phyloP scores from a whole-genome alignment of 257 asterid genomes.

The Solanum paucissectum region DNA sequence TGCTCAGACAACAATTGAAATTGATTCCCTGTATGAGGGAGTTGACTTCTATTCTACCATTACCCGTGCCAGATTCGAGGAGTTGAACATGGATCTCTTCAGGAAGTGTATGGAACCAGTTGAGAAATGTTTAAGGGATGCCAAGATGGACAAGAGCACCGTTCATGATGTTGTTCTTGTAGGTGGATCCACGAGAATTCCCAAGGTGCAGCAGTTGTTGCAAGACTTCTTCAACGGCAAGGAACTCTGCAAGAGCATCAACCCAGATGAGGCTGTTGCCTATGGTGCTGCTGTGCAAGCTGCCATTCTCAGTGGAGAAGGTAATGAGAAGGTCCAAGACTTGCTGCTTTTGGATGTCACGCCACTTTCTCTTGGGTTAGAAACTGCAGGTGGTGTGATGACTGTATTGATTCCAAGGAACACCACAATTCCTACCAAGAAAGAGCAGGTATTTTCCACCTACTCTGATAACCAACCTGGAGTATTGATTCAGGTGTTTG shows the following conservation, averaged over 20 bases:
- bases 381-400: constrained; percentile 37
- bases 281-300: constrained; percentile 40
- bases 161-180: constrained; percentile 57
- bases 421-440: constrained; percentile 31
- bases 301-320: constrained; percentile 33
- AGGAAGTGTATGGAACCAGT: constrained; percentile 86
- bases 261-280: constrained; percentile 37
- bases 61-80: constrained; percentile 72
- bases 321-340: constrained; percentile 31
- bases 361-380: constrained; percentile 26
- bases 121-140: constrained; percentile 85
- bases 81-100: constrained; percentile 70
- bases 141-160: constrained; percentile 79
- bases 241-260: constrained; percentile 38
- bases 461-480: constrained; percentile 38
- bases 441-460: constrained; percentile 34
- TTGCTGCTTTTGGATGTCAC: constrained; percentile 25
- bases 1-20: constrained; percentile 77
- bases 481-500: constrained; percentile 29
- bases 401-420: constrained; percentile 28
- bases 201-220: constrained; percentile 30
- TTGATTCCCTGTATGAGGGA: constrained; percentile 67
- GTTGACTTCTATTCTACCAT: constrained; percentile 74
- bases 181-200: constrained; percentile 34
- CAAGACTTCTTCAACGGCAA: constrained; percentile 33